Conservation (phyloP, 2,329 filamentous ascomycete genomes). For the Blastomyces gilchristii region DNA sequence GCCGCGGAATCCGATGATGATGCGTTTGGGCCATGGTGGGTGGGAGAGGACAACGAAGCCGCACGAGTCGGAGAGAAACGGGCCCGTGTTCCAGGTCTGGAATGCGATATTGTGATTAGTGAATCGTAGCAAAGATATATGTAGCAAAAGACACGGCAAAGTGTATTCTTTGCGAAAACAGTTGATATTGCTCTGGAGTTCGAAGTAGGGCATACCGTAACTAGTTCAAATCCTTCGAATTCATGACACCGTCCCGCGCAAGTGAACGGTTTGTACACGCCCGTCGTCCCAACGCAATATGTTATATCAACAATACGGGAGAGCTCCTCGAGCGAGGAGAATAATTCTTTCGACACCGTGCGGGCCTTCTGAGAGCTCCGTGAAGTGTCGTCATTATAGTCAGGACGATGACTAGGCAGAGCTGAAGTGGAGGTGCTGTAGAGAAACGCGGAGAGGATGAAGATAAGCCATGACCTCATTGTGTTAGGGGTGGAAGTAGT, state of each 20-base stretch:
- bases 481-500: background rate
- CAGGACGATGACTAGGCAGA: background rate
- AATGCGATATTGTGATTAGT: background rate
- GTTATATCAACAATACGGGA: slow-evolving; percentile 88
- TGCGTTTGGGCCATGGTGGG: slow-evolving; percentile 45
- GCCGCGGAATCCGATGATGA: slow-evolving; percentile 83
- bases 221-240: slow-evolving; percentile 67
- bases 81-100: slow-evolving; percentile 78
- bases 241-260: slow-evolving; percentile 79
- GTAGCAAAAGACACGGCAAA: background rate
- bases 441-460: slow-evolving; percentile 4
- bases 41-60: slow-evolving; percentile 91
- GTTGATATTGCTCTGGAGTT: background rate
- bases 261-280: slow-evolving; percentile 70
- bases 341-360: slow-evolving; percentile 53
- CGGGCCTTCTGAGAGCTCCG: background rate
- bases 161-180: background rate
- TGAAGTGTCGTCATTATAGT: background rate
- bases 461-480: slow-evolving; percentile 2
- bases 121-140: slow-evolving; percentile 4
- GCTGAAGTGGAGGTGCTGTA: background rate
- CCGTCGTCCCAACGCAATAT: slow-evolving; percentile 82
- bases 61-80: slow-evolving; percentile 77
- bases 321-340: slow-evolving; percentile 72
- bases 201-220: slow-evolving; percentile 39